Evolutionary conservation across 2,329 filamentous ascomycete genomes (phyloP), one percentile per base, ranked within the genome.

Genomic region (Xylaria sp.): DNA sequence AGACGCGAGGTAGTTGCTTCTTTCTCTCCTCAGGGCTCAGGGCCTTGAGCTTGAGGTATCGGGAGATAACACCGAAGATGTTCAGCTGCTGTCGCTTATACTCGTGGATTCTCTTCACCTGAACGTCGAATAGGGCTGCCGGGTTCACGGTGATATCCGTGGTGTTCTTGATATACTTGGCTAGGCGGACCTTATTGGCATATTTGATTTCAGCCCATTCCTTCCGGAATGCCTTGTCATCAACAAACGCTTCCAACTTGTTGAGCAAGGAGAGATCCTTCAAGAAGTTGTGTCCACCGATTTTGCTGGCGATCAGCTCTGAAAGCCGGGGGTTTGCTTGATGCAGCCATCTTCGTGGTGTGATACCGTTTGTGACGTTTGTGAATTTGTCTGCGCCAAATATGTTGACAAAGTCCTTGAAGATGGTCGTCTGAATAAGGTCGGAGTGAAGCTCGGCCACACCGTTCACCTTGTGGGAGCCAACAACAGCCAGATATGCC

Each of bases 31-130:
- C 90, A 0, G 90, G 79, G 20, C 82, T 85, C 88, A 96, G 86
- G 34, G 84, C 82, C 78, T 97, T 99, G 71, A 99, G 88, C 13
- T 84, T 83, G 38, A 99, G 81, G 72, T 97, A 99, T 47, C 93
- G 87, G 73, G 96, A 90, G 63, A 99, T 97, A 57, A 97, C 91
- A 53, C 94, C 94, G 68, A 97, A 97, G 66, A 99, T 97, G 78
- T 99, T 99, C 72, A 99, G 86, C 75, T 99, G 94, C 75, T 99
- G 93, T 55, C 92, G 89, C 83, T 99, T 99, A 78, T 99, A 99
- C 74, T 99, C 94, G 74, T 99, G 94, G 63, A 99, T 99, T 69
- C 94, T 89, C 82, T 99, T 99, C 66, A 99, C 94, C 70, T 99
- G 94, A 9, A 99, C 90, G 70, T 99, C 94, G 65, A 99, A 99